Conservation (phyloP, 2,329 filamentous ascomycete species). For the Diaporthe ilicicola region DNA sequence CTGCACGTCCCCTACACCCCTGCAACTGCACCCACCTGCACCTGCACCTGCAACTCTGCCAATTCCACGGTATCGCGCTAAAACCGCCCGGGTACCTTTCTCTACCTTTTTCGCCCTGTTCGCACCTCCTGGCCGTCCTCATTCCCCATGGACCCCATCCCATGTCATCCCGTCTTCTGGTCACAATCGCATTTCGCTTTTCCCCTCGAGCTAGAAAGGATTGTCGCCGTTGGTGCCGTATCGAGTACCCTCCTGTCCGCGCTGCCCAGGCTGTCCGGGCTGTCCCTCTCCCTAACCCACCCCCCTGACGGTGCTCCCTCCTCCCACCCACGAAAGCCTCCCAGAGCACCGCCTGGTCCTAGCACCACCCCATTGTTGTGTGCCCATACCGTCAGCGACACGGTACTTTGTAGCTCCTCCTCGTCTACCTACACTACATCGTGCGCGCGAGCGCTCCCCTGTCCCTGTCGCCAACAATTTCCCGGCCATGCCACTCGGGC, state of each 20-base stretch:
- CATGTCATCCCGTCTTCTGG: constrained; percentile 32
- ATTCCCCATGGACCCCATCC: constrained; percentile 29
- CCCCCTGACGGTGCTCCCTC: not conserved
- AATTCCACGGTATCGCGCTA: constrained; percentile 26
- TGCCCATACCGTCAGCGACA: constrained; percentile 10
- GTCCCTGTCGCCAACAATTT: constrained; percentile 34
- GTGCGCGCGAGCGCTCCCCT: constrained; percentile 13
- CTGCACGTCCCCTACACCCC: constrained; percentile 6
- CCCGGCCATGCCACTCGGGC: constrained; percentile 31
- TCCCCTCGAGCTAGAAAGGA: constrained; percentile 20
- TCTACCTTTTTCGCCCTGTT: constrained; percentile 15
- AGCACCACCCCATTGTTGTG: not conserved
- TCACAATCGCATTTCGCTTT: constrained; percentile 29
- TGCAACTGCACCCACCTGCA: constrained; percentile 11
- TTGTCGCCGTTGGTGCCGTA: constrained; percentile 29
- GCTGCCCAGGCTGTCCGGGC: constrained; percentile 3
- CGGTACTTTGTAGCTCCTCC: constrained; percentile 18
- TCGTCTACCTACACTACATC: constrained; percentile 13
- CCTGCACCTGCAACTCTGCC: constrained; percentile 19
- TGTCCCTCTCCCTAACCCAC: not conserved
- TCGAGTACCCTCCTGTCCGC: constrained; percentile 17
- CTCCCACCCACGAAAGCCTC: constrained; percentile 5
- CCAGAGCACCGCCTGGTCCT: constrained; percentile 6
- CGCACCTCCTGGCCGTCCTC: constrained; percentile 27
- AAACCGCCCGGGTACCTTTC: constrained; percentile 27